Evolutionary conservation across 169 alveolate genomes (phyloP).

Genomic region (Perkinsus chesapeaki): DNA sequence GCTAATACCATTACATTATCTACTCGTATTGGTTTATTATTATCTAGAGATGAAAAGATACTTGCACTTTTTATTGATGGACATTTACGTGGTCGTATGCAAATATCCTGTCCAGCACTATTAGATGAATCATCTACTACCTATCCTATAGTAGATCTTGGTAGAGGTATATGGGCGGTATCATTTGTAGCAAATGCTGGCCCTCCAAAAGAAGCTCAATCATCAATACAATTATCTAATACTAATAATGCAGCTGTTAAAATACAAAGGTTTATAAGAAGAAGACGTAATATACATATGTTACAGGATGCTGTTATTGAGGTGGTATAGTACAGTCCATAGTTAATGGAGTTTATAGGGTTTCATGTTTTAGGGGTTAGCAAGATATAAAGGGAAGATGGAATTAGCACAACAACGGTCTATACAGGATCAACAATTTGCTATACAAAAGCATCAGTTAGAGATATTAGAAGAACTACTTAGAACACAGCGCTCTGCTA

Average conservation of each 20-base stretch:
- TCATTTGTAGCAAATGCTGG: not conserved
- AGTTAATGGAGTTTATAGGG: not conserved
- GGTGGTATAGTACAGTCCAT: not conserved
- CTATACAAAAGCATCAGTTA: too few relatives aligned
- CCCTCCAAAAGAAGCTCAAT: not conserved
- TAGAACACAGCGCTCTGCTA: too few relatives aligned
- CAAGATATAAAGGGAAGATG: not conserved
- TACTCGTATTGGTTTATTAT: not conserved
- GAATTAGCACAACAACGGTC: too few relatives aligned
- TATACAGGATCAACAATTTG: too few relatives aligned
- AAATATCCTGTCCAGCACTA: not conserved
- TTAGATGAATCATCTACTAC: not conserved
- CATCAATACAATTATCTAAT: not conserved
- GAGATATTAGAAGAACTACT: too few relatives aligned
- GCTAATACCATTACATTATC: not conserved
- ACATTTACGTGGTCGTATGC: not conserved
- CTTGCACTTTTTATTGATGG: not conserved
- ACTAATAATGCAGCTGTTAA: not conserved
- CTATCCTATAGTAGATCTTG: not conserved
- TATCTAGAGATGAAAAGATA: not conserved
- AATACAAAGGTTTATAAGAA: not conserved
- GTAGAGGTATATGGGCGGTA: not conserved
- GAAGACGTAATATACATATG: not conserved
- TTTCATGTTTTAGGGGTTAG: not conserved
- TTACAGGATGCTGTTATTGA: not conserved